Evolutionary conservation across 1,139 yeast species (phyloP).

Genomic region (Hyphopichia fennica): DNA sequence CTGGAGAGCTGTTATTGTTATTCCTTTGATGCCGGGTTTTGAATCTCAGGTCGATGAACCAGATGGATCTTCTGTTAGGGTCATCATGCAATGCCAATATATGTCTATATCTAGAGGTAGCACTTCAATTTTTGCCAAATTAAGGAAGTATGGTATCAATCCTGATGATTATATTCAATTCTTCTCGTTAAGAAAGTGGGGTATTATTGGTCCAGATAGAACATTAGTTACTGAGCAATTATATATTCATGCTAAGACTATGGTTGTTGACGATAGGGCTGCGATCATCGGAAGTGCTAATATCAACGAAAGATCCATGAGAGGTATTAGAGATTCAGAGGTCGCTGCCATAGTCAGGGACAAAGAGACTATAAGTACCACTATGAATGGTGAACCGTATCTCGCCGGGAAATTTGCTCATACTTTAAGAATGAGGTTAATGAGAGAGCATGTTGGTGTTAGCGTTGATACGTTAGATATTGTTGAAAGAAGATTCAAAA

Average conservation of each 20-base stretch:
- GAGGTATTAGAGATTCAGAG: conserved; percentile 93
- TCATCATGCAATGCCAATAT: conserved; percentile 96
- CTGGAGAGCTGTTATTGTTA: conserved; percentile 90
- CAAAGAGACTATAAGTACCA: conserved; percentile 67
- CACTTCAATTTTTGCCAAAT: conserved; percentile 82
- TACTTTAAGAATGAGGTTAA: conserved; percentile 80
- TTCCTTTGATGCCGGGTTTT: conserved; percentile 98
- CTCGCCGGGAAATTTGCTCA: conserved; percentile 88
- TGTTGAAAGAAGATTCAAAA: conserved; percentile 72
- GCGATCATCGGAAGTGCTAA: conserved; percentile 97
- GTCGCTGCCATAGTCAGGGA: conserved; percentile 88
- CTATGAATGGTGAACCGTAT: conserved; percentile 81
- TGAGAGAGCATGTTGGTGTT: conserved; percentile 96
- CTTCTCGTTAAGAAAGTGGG: conserved; percentile 94
- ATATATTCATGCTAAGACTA: conserved; percentile 88
- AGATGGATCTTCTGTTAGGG: conserved; percentile 90
- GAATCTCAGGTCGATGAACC: conserved; percentile 91
- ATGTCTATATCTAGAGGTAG: conserved; percentile 91
- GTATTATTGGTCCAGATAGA: conserved; percentile 76
- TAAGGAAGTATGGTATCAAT: conserved; percentile 74
- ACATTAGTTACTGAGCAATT: conserved; percentile 85
- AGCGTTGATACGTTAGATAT: conserved; percentile 85
- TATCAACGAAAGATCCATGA: conserved; percentile 92
- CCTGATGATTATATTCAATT: conserved; percentile 93
- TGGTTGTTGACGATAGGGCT: conserved; percentile 91